Conservation (phyloP, 2,329 filamentous ascomycete genomes). For the Alternaria dauci region DNA sequence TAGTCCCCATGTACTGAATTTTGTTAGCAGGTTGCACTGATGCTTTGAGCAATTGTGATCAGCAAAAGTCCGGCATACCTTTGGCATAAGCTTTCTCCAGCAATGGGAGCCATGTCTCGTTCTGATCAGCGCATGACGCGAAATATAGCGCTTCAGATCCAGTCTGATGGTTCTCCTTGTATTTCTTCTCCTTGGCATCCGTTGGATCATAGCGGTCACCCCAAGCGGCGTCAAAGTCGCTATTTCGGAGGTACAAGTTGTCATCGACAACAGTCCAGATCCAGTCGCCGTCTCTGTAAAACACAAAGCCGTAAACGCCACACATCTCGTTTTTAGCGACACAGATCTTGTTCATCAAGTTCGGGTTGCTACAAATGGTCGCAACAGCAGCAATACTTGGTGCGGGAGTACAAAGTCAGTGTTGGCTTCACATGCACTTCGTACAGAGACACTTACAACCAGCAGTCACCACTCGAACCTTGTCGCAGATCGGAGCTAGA, state of each 20-base stretch:
- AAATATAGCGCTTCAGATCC: constrained; percentile 82
- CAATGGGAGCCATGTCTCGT: constrained; percentile 83
- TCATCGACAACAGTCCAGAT: constrained; percentile 91
- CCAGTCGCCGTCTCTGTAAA: constrained; percentile 73
- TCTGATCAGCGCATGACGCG: constrained; percentile 74
- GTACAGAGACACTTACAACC: constrained; percentile 60
- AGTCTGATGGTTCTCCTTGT: constrained; percentile 73
- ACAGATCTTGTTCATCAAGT: constrained; percentile 75
- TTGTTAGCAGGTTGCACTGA: not conserved
- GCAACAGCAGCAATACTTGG: constrained; percentile 73
- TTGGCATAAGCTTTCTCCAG: constrained; percentile 87
- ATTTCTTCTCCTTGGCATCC: constrained; percentile 64
- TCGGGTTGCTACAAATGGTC: constrained; percentile 75
- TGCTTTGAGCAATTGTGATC: not conserved
- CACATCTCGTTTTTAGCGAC: constrained; percentile 75
- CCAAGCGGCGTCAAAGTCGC: constrained; percentile 77
- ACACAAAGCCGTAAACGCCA: constrained; percentile 87
- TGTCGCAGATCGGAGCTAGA: constrained; percentile 80
- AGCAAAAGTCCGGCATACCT: constrained; percentile 10
- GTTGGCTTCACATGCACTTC: too few relatives aligned
- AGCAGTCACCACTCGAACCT: constrained; percentile 81
- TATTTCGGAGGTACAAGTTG: constrained; percentile 80
- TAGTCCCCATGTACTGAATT: constrained; percentile 77
- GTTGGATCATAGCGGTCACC: constrained; percentile 72
- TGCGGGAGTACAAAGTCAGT: too few relatives aligned